Conservation (phyloP, 352 stramenopile species). For the Phytophthora sansomeana region DNA sequence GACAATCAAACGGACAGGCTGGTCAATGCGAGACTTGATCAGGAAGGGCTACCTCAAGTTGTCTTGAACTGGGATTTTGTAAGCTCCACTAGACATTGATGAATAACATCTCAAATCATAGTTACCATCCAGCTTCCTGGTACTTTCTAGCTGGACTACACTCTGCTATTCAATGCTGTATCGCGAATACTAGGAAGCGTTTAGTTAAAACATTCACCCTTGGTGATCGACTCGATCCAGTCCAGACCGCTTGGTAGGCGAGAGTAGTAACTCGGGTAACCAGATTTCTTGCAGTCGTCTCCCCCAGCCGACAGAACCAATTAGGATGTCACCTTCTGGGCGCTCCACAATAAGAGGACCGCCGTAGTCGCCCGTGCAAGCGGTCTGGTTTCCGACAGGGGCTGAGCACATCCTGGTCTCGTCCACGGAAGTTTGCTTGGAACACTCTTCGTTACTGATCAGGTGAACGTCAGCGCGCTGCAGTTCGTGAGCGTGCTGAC, state of each 20-base stretch:
- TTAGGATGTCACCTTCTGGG: slow-evolving; percentile 33
- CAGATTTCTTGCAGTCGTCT: slow-evolving; percentile 43
- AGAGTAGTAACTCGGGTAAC: slow-evolving; percentile 57
- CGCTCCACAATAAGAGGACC: slow-evolving; percentile 48
- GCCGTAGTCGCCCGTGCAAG: slow-evolving; percentile 64
- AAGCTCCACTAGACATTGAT: neutral
- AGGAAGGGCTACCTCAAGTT: slow-evolving; percentile 29
- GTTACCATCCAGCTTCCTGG: neutral
- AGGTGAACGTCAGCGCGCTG: slow-evolving; percentile 44
- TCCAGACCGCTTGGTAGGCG: slow-evolving; percentile 42
- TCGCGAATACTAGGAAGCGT: too few relatives aligned
- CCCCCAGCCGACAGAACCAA: slow-evolving; percentile 61
- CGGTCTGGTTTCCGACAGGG: slow-evolving; percentile 21
- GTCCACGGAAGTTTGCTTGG: slow-evolving; percentile 33
- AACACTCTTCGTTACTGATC: slow-evolving; percentile 45
- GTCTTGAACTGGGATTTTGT: neutral
- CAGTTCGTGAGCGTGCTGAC: slow-evolving; percentile 29
- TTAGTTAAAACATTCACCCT: slow-evolving; percentile 12
- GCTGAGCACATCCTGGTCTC: slow-evolving; percentile 55
- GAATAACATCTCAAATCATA: neutral
- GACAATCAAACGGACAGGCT: slow-evolving; percentile 40
- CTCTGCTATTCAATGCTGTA: too few relatives aligned
- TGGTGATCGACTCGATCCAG: slow-evolving; percentile 44
- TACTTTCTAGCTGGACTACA: too few relatives aligned
- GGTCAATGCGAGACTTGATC: slow-evolving; percentile 44